Conservation (phyloP, 2,329 filamentous ascomycete genomes). For the Fusarium sp. region DNA sequence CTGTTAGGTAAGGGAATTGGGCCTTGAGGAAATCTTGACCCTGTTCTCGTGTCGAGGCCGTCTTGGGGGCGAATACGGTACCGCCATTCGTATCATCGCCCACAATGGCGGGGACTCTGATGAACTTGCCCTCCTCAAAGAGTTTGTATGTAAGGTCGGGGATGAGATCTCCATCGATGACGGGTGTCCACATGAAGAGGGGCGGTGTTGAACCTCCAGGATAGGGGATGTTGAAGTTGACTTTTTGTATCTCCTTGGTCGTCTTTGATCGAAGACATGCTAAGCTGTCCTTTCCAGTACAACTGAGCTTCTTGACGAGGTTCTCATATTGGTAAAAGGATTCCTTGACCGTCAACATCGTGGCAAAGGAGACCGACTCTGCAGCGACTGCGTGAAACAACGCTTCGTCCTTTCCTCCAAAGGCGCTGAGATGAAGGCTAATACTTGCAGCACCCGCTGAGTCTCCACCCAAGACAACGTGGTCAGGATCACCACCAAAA, state of each 20-base stretch:
- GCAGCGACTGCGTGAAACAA: slow-evolving; percentile 64
- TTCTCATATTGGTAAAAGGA: slow-evolving; percentile 64
- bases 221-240: slow-evolving; percentile 53
- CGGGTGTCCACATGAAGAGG: slow-evolving; percentile 64
- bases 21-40: slow-evolving; percentile 49
- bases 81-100: slow-evolving; percentile 54
- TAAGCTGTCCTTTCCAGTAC: slow-evolving; percentile 52
- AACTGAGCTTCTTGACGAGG: slow-evolving; percentile 56
- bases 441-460: slow-evolving; percentile 76
- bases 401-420: slow-evolving; percentile 58
- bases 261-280: slow-evolving; percentile 58
- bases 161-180: slow-evolving; percentile 65
- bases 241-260: slow-evolving; percentile 52
- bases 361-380: slow-evolving; percentile 63
- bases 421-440: slow-evolving; percentile 70
- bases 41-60: slow-evolving; percentile 45
- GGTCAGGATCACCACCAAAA: slow-evolving; percentile 76
- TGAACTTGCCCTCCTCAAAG: slow-evolving; percentile 60
- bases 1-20: slow-evolving; percentile 47
- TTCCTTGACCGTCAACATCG: slow-evolving; percentile 57
- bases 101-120: slow-evolving; percentile 64
- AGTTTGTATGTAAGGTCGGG: slow-evolving; percentile 60
- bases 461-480: slow-evolving; percentile 75
- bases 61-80: slow-evolving; percentile 48
- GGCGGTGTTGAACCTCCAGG: slow-evolving; percentile 47